Base-by-base conservation (phyloP, 169 alveolate genomes). In the Plasmodium gonderi region DNA sequence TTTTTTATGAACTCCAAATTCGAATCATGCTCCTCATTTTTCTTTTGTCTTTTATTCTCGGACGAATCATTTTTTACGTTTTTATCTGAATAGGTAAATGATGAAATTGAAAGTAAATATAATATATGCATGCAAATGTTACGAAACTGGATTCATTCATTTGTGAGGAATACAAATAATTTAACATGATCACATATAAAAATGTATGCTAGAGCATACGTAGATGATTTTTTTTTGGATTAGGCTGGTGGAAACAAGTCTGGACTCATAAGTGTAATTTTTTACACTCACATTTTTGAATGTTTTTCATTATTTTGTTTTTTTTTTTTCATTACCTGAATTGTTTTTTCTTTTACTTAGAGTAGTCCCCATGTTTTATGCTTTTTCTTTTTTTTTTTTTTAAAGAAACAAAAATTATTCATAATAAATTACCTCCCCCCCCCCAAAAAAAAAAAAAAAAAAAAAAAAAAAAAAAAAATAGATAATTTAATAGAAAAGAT, bases 11-110 rank as follows among this genome's bases (percentile, higher is more conserved):
- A 85, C 65, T 45, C 92, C 72, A 85, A 75, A 40, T 85, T 85
- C 20, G 92, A 85, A 44, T 85, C 92, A 64, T 85, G 68, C 65
- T 85, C 92, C 40, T 85, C 92, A 12, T 85, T 85, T 74, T 85
- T 85, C 74, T 85, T 85, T 60, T 75, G 92, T 3, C 79, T 74
- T 23, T 75, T 85, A 31, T 85, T 85, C 40, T 85, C 92, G 64
- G 80, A 42, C 11, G 91, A 68, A 20, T 81, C 81, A 69, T 81
- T 69, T 69, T 81, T 81, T 20, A 68, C 51, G 54, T 68, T 81
- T 68, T 81, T 81, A 74, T 81, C 91, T 81, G 40, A 26, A 76
- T 6, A 29, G 1, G 83, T 7, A 26, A 76, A 64, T 17, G 40
- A 31, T n/a, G 8, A 29, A 81, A 81, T 67, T 49, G 33, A 68